Percentiles rank a stretch among this genome's conserved stretches.
phyloP scores from a whole-genome alignment of 805 yeast genomes.

The Pichia manshurica region DNA sequence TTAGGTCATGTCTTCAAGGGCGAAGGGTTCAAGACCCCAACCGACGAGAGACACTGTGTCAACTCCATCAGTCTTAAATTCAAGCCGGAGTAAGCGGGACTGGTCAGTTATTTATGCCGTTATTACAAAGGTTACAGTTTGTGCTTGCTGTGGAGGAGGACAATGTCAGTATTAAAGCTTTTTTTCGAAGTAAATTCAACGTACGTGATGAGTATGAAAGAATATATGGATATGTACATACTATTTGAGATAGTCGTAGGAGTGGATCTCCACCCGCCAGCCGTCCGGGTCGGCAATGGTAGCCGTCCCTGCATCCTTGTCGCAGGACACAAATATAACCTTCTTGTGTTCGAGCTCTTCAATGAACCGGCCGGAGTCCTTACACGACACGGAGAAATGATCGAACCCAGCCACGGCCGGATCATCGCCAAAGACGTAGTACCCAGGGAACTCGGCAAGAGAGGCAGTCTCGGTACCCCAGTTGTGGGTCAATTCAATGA shows the following conservation, averaged over 20 bases:
- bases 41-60: slow-evolving; percentile 92
- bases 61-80: slow-evolving; percentile 80
- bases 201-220: neutral
- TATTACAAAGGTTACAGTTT: neutral
- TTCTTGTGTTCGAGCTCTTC: slow-evolving; percentile 40
- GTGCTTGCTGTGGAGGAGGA: neutral
- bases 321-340: slow-evolving; percentile 43
- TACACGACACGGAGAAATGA: slow-evolving; percentile 70
- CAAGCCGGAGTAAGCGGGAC: slow-evolving; percentile 8
- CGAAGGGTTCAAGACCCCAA: slow-evolving; percentile 84
- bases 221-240: slow-evolving; percentile 14
- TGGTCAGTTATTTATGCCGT: neutral
- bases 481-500: slow-evolving; percentile 88
- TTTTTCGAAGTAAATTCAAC: neutral
- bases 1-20: slow-evolving; percentile 93
- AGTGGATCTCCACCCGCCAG: slow-evolving; percentile 67
- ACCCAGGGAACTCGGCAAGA: slow-evolving; percentile 63
- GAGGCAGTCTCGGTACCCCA: slow-evolving; percentile 91
- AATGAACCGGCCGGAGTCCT: slow-evolving; percentile 55
- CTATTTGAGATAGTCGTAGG: slow-evolving; percentile 23
- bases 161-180: neutral
- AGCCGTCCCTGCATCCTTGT: slow-evolving; percentile 55
- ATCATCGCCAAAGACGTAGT: slow-evolving; percentile 69
- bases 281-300: slow-evolving; percentile 87
- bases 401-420: slow-evolving; percentile 74